Conservation (phyloP, 768 basidiomycete genomes). For the Mycena galericulata region DNA sequence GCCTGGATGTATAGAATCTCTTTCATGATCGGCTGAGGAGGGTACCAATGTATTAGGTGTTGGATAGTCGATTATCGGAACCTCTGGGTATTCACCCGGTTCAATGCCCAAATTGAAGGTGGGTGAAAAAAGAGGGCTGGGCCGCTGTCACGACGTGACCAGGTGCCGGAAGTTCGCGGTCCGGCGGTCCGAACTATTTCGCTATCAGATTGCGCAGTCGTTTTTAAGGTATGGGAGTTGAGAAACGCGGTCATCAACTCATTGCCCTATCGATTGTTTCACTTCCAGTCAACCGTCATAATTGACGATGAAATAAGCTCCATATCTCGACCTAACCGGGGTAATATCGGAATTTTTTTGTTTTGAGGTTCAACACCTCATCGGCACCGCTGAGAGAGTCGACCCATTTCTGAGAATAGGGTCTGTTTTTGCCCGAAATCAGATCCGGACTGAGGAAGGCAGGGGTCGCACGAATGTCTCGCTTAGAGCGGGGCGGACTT, state of each 20-base stretch:
- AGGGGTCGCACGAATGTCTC: background rate
- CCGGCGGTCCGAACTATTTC: too few species aligned
- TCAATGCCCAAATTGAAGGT: too few species aligned
- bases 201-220: too few species aligned
- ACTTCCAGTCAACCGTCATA: too few species aligned
- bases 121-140: too few species aligned
- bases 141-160: too few species aligned
- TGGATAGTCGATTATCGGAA: background rate
- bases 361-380: too few species aligned
- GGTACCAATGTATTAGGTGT: background rate
- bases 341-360: conserved; percentile 20
- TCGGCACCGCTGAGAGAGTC: background rate
- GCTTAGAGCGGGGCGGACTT: conserved; percentile 5
- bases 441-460: background rate
- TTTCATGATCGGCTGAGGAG: conserved; percentile 59
- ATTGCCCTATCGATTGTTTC: too few species aligned
- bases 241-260: too few species aligned
- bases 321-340: conserved; percentile 5
- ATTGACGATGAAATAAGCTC: conserved; percentile 14
- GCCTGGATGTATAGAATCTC: conserved; percentile 87
- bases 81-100: too few species aligned
- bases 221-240: too few species aligned
- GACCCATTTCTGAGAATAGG: background rate
- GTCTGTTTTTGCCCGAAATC: conserved; percentile 21
- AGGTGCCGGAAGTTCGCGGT: too few species aligned